Evolutionary conservation across 306 rosid genomes (phyloP).

Genomic region (Malus fusca): DNA sequence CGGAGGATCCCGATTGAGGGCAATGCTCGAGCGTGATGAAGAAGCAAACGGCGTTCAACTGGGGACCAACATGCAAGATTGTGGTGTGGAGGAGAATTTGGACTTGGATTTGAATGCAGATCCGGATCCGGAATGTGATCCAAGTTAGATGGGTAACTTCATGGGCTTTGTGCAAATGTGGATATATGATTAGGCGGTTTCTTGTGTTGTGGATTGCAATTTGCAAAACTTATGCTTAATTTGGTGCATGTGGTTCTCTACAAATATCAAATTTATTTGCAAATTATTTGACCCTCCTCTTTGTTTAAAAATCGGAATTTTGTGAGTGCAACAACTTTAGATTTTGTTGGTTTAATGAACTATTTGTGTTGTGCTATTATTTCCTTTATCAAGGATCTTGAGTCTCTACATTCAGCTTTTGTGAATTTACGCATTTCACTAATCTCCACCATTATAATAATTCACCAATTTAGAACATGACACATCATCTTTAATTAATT

Average conservation of each 20-base stretch:
- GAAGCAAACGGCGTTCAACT: neutral
- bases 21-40: slow-evolving; percentile 5
- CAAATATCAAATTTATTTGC: neutral
- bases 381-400: too few species aligned
- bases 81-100: neutral
- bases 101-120: slow-evolving; percentile 21
- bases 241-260: neutral
- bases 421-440: too few species aligned
- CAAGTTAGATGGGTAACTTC: neutral
- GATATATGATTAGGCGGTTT: neutral
- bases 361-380: neutral
- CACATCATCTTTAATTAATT: too few species aligned
- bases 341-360: neutral
- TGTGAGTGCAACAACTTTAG: neutral
- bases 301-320: neutral
- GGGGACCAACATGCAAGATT: neutral
- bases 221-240: neutral
- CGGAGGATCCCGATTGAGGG: slow-evolving; percentile 6
- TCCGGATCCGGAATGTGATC: slow-evolving; percentile 10
- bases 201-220: neutral
- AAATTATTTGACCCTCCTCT: neutral
- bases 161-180: neutral
- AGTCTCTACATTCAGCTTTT: too few species aligned
- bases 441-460: too few species aligned
- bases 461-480: too few species aligned